Percentiles rank a stretch among this genome's conserved stretches.
Conservation (phyloP, 306 rosid species). For the Benincasa hispida region DNA sequence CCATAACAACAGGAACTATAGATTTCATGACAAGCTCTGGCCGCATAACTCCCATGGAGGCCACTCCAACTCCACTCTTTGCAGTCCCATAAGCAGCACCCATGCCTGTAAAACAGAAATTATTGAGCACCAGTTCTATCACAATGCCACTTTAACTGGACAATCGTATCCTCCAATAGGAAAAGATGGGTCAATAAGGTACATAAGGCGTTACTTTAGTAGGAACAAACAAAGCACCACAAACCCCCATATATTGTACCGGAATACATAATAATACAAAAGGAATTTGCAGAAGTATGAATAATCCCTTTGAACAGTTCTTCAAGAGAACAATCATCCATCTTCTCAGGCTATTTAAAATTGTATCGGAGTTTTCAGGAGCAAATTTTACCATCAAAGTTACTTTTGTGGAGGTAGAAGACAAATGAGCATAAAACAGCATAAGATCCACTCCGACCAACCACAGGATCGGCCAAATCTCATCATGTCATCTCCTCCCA, state of each 20-base stretch:
- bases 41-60: constrained; percentile 73
- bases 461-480: not conserved
- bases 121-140: not conserved
- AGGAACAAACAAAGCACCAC: not conserved
- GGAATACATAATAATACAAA: not conserved
- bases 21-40: constrained; percentile 82
- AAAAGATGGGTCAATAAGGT: not conserved
- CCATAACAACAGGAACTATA: constrained; percentile 77
- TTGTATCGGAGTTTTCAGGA: not conserved
- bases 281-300: not conserved
- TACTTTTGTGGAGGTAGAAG: not conserved
- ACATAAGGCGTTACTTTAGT: not conserved
- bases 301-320: not conserved
- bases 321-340: not conserved
- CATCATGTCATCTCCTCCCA: not conserved
- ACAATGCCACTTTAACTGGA: not conserved
- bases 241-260: not conserved
- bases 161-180: not conserved
- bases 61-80: constrained; percentile 79
- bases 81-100: constrained; percentile 73
- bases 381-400: not conserved
- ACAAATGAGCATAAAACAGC: not conserved
- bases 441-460: not conserved
- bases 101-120: constrained; percentile 38
- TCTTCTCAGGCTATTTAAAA: not conserved